Evolutionary conservation across 352 stramenopile genomes (phyloP), one percentile per base, ranked within the genome.

Genomic region (Globisporangium apiculatum): DNA sequence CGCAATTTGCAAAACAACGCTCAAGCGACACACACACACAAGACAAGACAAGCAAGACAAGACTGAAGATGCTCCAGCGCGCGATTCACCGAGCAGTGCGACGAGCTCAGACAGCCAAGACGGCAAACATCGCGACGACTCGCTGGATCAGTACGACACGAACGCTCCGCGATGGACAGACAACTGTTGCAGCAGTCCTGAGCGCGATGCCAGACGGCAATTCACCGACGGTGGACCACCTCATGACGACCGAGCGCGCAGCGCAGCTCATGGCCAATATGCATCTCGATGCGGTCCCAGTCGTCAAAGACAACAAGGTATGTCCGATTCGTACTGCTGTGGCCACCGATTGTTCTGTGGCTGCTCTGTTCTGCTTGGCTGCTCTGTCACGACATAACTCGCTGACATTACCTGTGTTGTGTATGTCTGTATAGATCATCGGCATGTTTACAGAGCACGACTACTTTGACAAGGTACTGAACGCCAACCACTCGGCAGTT

Each of bases 391-490:
- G 9, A 5, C 1, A 5, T 47, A 0, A 12, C 11, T 10, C 41
- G 11, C 42, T 47, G 42, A 47, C 42, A 7, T 5, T 2, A 4
- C 11, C 42, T 47, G 40, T 24, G 40, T 6, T 52, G 11, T 51
- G 31, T 31, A 4, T 8, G 43, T 12, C 24, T 45, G 6, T 18
- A 37, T 8, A 74, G 66, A 66, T 76, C 45, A 60, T 79, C 15
- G 71, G 71, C 4, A 10, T 79, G 51, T 75, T 79, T 53, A 75
- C 71, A 14, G 71, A 76, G 56, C 68, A 61, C 12, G 71, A 79
- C 56, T 79, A 79, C 61, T 70, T 79, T 51, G 63, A 76, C 46
- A 76, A 76, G 53, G 71, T 76, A 15, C 60, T 76, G 15, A 79
- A 69, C 43, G 46, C 36, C 12, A 53, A n/a, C 14, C 67, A 79